Base-by-base conservation (phyloP, 805 yeast genomes). In the Saturnispora bothae region DNA sequence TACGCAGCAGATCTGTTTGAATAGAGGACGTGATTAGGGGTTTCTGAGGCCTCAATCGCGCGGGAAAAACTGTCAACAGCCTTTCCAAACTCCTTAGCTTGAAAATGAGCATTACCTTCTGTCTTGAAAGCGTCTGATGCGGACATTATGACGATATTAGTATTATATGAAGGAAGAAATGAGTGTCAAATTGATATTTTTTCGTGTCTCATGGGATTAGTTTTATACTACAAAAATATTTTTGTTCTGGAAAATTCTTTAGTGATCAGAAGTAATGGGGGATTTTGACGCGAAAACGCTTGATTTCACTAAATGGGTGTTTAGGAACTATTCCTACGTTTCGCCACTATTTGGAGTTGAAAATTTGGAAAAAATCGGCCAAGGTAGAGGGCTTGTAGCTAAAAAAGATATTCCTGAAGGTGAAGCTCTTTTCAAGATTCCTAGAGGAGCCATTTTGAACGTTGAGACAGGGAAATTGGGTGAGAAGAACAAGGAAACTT, bases 1-100 rank as follows among this genome's bases (percentile, higher is more conserved):
- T 79, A 79, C 41, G 85, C 73, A 12, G 95, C 98, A 9, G 97
- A 88, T 60, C 98, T 78, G 66, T 92, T 92, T 36, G 96, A 86
- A 59, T 68, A 88, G 39, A 92, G 68, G 14, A 92, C 96, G 57
- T 89, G 96, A 60, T 89, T 92, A 45, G 96, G 95, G 5, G 69
- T 46, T 32, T 78, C 68, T 0, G 95, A 77, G 12, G 73, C 84
- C 32, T 76, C 94, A 52, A 89, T 92, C 25, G 96, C 98, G 58
- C 83, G 71, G 15, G 89, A 64, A 64, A 92, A 92, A 38, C 66
- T 61, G 26, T 81, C 94, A 41, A 81, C 74, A 30, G 98, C 97
- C 48, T 75, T 69, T 17, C 66, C 64, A 57, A 74, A 92, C 39
- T 89, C 84, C 61, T 92, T 89, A 38, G 86, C 83, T 18, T 85